A percentile compares a stretch with the other conserved stretches of the same genome.
phyloP scores from a whole-genome alignment of 768 basidiomycete species.

The Leucocoprinus birnbaumii region DNA sequence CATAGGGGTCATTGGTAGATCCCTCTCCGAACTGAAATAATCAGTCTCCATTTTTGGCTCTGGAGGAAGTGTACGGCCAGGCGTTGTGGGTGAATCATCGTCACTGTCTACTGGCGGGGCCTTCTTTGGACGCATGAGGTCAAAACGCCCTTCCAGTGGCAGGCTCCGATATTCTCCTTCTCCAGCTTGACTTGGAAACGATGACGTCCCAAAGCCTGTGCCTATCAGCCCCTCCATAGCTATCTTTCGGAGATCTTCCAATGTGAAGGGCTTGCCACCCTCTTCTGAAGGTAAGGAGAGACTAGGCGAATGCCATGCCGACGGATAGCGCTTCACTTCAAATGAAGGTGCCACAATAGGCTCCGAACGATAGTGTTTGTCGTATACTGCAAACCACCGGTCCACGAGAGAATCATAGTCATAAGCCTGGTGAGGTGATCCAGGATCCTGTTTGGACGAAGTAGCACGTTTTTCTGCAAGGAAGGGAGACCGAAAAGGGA shows the following conservation, averaged over 20 bases:
- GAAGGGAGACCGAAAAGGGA: slow-evolving; percentile 66
- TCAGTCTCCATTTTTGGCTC: slow-evolving; percentile 2
- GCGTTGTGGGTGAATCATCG: slow-evolving; percentile 7
- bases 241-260: slow-evolving; percentile 63
- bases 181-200: slow-evolving; percentile 22
- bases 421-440: slow-evolving; percentile 48
- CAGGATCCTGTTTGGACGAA: slow-evolving; percentile 14
- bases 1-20: slow-evolving; percentile 36
- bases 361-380: slow-evolving; percentile 76
- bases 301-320: slow-evolving; percentile 66
- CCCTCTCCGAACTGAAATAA: slow-evolving; percentile 14
- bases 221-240: slow-evolving; percentile 56
- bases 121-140: slow-evolving; percentile 67
- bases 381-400: slow-evolving; percentile 90
- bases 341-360: slow-evolving; percentile 44
- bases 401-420: slow-evolving; percentile 82
- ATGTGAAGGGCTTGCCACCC: slow-evolving; percentile 32
- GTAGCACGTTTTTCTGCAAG: slow-evolving; percentile 22
- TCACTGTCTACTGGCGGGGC: slow-evolving; percentile 12
- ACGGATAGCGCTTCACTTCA: slow-evolving; percentile 62
- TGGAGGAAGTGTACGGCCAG: slow-evolving; percentile 18
- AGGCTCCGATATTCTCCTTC: slow-evolving; percentile 78
- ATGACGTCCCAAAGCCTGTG: slow-evolving; percentile 16
- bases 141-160: slow-evolving; percentile 86
- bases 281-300: slow-evolving; percentile 17